Percentiles rank a stretch among this genome's conserved stretches.
These are phyloP conservation scores for Hyparrhenia diplandra DNA, from an alignment of 176 grass and related monocot genomes.

Conservation along the genomic window DNA sequence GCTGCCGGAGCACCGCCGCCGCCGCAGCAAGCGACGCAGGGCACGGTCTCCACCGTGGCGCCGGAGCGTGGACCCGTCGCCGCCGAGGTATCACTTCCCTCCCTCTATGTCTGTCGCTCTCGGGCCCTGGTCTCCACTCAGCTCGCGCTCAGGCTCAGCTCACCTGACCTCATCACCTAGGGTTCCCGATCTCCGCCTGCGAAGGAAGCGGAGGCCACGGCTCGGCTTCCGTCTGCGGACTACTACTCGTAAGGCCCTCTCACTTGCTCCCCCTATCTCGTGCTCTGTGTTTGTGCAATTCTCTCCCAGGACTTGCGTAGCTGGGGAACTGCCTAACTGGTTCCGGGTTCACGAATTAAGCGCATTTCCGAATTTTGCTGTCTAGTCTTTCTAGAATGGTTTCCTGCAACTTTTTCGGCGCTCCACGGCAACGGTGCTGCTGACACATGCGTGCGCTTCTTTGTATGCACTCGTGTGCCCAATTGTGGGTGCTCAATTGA, in stretches of 20 bases:
- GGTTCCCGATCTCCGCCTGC: constrained; percentile 19
- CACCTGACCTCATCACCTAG: not conserved
- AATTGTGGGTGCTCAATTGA: not conserved
- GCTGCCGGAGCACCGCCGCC: constrained; percentile 2
- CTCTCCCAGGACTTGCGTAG: not conserved
- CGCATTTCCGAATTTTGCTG: not conserved
- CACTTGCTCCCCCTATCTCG: not conserved
- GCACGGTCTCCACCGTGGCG: not conserved
- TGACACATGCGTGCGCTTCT: not conserved
- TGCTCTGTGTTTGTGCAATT: constrained; percentile 11
- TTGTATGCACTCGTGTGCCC: not conserved
- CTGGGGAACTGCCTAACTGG: not conserved
- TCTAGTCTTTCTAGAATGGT: not conserved
- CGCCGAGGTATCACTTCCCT: not conserved
- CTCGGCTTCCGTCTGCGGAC: not conserved
- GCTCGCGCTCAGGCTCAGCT: not conserved
- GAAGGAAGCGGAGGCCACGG: not conserved
- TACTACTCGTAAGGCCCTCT: constrained; percentile 14
- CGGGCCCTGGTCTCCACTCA: not conserved
- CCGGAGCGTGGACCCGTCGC: not conserved
- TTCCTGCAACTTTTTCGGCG: not conserved
- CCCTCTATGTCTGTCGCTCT: not conserved
- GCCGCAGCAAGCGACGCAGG: not conserved
- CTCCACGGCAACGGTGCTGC: not conserved
- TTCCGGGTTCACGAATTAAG: not conserved